A percentile compares a stretch with the other conserved stretches of the same genome.
These are phyloP conservation scores for Guillardia theta DNA, from an alignment of 78 protist genomes.

Conservation along the genomic window DNA sequence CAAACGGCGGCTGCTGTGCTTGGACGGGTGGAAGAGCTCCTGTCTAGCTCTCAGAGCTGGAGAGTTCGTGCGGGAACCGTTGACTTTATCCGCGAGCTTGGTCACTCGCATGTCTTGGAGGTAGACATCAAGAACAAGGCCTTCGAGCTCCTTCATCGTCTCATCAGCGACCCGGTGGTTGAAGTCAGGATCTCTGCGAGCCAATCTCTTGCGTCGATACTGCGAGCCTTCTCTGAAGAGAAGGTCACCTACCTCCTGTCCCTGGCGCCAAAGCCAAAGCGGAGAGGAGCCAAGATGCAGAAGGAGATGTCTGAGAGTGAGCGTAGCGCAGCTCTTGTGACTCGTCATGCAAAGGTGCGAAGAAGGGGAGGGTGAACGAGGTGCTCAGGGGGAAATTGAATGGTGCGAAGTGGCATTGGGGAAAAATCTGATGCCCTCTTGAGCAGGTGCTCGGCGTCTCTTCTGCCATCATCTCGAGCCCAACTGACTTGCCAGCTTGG, in stretches of 20 bases:
- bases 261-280: conserved; percentile 1
- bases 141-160: neutral
- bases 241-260: neutral
- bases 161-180: neutral
- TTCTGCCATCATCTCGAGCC: neutral
- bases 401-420: neutral
- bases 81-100: neutral
- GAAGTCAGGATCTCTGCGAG: neutral
- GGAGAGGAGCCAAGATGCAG: neutral
- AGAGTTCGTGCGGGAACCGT: neutral
- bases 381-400: neutral
- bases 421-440: neutral
- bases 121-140: neutral
- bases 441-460: neutral
- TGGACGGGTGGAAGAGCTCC: neutral
- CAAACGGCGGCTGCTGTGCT: neutral
- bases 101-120: neutral
- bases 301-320: neutral
- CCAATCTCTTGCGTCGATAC: neutral
- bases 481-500: neutral
- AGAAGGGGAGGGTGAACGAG: neutral
- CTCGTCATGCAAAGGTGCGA: neutral
- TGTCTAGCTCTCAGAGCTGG: no score
- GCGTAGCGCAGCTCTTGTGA: neutral
- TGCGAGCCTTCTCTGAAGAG: neutral